Percentiles rank a stretch among this genome's conserved stretches.
Conservation (phyloP, 441 rosid genomes). For the Manihot esculenta region DNA sequence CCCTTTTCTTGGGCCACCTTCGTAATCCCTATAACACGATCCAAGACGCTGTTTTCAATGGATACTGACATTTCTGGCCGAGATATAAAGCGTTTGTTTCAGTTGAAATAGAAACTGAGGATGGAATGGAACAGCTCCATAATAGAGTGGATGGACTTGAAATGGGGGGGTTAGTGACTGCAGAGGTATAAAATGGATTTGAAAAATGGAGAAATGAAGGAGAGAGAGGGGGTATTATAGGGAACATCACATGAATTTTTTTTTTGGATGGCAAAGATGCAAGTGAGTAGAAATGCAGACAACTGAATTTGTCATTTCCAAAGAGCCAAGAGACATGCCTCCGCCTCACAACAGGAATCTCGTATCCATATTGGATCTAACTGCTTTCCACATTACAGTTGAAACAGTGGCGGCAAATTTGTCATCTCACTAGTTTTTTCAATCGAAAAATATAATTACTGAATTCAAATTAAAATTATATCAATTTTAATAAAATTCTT, state of each 20-base stretch:
- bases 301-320: neutral
- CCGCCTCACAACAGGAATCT: neutral
- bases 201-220: conserved; percentile 8
- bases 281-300: neutral
- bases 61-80: conserved; percentile 44
- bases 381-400: neutral
- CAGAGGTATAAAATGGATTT: neutral
- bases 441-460: no score
- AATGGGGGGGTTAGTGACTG: neutral
- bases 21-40: conserved; percentile 51
- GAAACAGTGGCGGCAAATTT: no score
- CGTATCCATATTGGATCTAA: conserved; percentile 1
- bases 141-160: neutral
- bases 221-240: conserved; percentile 14
- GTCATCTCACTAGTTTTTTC: no score
- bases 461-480: no score
- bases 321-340: neutral
- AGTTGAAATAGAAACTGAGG: neutral
- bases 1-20: conserved; percentile 67
- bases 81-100: conserved; percentile 12
- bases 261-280: no score
- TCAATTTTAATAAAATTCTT: no score
- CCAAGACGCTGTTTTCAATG: conserved; percentile 53
- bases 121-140: neutral
- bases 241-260: neutral